Percentiles rank a stretch among this genome's conserved stretches.
phyloP scores from a whole-genome alignment of 2,329 filamentous ascomycete genomes.

The Atkinsonella hypoxylon region DNA sequence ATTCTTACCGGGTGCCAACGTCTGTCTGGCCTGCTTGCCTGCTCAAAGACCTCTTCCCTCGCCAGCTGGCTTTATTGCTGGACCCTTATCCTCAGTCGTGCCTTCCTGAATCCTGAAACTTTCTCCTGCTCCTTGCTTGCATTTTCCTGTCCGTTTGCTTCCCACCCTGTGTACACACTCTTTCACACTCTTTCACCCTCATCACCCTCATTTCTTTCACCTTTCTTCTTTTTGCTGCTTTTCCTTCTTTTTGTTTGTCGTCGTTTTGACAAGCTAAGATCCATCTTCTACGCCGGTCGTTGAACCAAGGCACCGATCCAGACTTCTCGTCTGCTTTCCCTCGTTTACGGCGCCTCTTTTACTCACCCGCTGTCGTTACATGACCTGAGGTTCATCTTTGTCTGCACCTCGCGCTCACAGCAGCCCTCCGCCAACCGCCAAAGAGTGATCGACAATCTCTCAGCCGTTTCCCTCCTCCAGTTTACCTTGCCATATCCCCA shows the following conservation, averaged over 20 bases:
- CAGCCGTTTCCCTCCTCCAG: neutral
- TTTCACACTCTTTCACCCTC: neutral
- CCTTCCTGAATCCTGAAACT: conserved; percentile 1
- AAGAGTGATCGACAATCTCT: neutral
- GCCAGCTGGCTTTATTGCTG: too few species aligned
- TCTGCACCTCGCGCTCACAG: neutral
- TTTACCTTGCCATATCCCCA: neutral
- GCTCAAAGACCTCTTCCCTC: neutral
- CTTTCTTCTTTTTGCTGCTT: neutral
- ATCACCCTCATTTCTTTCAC: neutral
- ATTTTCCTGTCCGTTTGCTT: neutral
- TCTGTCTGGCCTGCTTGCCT: neutral
- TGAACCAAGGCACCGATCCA: neutral
- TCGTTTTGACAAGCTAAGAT: neutral
- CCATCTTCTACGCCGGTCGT: conserved; percentile 2
- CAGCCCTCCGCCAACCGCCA: neutral
- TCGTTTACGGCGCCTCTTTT: neutral
- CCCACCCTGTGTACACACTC: neutral
- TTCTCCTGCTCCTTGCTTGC: neutral
- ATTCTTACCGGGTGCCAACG: neutral
- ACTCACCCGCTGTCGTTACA: neutral
- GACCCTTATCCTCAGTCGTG: neutral
- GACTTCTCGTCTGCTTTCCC: neutral
- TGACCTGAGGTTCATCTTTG: neutral
- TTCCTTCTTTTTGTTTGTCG: neutral